These are phyloP conservation scores for Daldinia concentrica DNA, from an alignment of 495 filamentous ascomycete genomes.

Conservation along the genomic window DNA sequence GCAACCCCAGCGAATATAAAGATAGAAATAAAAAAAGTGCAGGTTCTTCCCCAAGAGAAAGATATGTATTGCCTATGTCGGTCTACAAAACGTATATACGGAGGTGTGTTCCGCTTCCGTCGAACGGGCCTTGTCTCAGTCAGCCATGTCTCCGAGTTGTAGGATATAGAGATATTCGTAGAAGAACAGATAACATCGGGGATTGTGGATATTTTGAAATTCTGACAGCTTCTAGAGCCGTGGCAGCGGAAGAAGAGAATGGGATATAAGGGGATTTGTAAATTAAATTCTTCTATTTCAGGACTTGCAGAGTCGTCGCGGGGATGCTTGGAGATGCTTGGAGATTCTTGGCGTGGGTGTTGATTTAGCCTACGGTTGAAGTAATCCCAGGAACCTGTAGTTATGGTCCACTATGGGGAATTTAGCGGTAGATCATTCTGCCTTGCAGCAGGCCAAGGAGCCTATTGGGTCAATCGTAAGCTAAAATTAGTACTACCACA, in stretches of 20 bases:
- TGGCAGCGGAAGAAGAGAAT: slow-evolving; percentile 10
- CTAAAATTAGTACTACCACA: slow-evolving; percentile 35
- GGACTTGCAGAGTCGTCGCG: slow-evolving; percentile 11
- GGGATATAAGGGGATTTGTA: slow-evolving; percentile 4
- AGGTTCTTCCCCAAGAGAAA: background rate
- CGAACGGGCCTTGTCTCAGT: slow-evolving; percentile 13
- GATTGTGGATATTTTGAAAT: slow-evolving; percentile 6
- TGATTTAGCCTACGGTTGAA: slow-evolving; percentile 42
- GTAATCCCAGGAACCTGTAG: background rate
- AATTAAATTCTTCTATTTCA: slow-evolving; percentile 29
- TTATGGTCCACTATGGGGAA: slow-evolving; percentile 4
- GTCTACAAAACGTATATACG: slow-evolving; percentile 5
- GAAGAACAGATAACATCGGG: slow-evolving; percentile 34
- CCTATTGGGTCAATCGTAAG: slow-evolving; percentile 2
- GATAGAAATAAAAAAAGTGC: slow-evolving; percentile 16
- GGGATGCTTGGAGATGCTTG: background rate
- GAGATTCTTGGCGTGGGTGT: slow-evolving; percentile 25
- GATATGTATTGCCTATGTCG: background rate
- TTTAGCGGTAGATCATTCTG: slow-evolving; percentile 28
- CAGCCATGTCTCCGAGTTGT: slow-evolving; percentile 12
- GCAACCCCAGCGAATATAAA: slow-evolving; percentile 23
- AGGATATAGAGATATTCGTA: slow-evolving; percentile 10
- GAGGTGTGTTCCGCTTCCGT: slow-evolving; percentile 28
- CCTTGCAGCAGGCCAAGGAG: slow-evolving; percentile 16
- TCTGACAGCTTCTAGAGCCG: slow-evolving; percentile 27